Evolutionary conservation across 805 yeast genomes (phyloP), one percentile per base, ranked within the genome.

Genomic region (Peterozyma toletana): DNA sequence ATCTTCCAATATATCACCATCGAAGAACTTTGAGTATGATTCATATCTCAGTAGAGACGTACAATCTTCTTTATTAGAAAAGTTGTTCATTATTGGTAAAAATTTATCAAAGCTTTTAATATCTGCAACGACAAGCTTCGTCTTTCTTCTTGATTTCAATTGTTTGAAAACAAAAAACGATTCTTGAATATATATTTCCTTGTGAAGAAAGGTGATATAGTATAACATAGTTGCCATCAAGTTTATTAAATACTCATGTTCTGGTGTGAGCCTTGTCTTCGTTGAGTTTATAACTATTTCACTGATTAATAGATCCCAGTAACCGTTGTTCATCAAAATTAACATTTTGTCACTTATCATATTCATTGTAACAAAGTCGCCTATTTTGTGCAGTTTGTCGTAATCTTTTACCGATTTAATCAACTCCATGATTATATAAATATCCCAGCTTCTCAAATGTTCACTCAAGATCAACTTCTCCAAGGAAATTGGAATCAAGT

Each of bases 231-330:
- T 37, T 6, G 44, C 47, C 47, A 44, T 44, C 16, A 44, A 30
- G 34, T 44, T 40, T 16, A 34, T 37, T 3, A 40, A 30, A 34
- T 40, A 44, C 29, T 16, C 18, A 30, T 40, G 16, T 6, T 9
- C 30, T 21, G 41, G 43, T 35, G 37, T 37, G 15, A 39, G 14
- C 14, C 14, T 11, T 5, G 47, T 40, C 27, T 40, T 34, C 16
- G 29, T 37, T 2, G 41, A 18, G 5, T 37, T 33, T 9, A 40
- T 41, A 38, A 40, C 40, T 17, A 44, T 40, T 29, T 44, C 47
- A 18, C 44, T 37, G 27, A 37, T 40, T 14, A 44, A 37, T 9
- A 44, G 36, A 34, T 44, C 47, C 43, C 43, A 40, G 16, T 44
- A 44, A 10, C 44, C 41, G 35, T 44, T 40, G 13, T 21, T 37